Conservation (phyloP, 345 rosid genomes). For the Pugionium cornutum region DNA sequence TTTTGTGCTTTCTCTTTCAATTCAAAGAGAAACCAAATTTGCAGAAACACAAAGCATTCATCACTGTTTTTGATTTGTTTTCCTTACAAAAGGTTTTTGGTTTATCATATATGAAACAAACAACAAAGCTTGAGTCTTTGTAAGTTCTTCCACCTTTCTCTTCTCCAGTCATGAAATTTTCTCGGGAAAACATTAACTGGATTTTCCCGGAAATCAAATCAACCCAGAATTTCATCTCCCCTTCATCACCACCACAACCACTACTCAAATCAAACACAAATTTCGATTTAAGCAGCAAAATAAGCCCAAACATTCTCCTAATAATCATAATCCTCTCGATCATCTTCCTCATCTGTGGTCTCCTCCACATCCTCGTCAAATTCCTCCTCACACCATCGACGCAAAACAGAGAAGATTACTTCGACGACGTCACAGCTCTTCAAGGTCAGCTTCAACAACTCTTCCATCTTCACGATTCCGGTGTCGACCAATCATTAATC, state of each 20-base stretch:
- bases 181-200: slow-evolving; percentile 30
- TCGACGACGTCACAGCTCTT: slow-evolving; percentile 61
- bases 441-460: slow-evolving; percentile 93
- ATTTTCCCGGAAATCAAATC: slow-evolving; percentile 26
- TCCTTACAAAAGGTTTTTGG: not conserved
- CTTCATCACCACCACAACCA: slow-evolving; percentile 17
- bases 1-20: not conserved
- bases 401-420: slow-evolving; percentile 60
- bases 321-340: slow-evolving; percentile 79
- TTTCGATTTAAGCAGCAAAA: slow-evolving; percentile 56
- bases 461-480: no score
- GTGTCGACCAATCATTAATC: slow-evolving; percentile 32
- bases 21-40: slow-evolving; percentile 6
- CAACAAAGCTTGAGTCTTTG: slow-evolving; percentile 15
- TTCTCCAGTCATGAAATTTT: slow-evolving; percentile 4
- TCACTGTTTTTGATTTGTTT: not conserved
- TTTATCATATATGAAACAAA: slow-evolving; percentile 1
- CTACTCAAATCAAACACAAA: slow-evolving; percentile 35
- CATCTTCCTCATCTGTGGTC: slow-evolving; percentile 80
- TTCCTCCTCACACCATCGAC: not conserved
- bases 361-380: slow-evolving; percentile 84
- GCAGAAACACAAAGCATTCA: slow-evolving; percentile 40
- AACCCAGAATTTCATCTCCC: slow-evolving; percentile 20
- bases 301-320: slow-evolving; percentile 71
- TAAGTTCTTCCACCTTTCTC: not conserved